phyloP scores from a whole-genome alignment of 1,284 basidiomycete genomes.

The Moesziomyces globuligerus region DNA sequence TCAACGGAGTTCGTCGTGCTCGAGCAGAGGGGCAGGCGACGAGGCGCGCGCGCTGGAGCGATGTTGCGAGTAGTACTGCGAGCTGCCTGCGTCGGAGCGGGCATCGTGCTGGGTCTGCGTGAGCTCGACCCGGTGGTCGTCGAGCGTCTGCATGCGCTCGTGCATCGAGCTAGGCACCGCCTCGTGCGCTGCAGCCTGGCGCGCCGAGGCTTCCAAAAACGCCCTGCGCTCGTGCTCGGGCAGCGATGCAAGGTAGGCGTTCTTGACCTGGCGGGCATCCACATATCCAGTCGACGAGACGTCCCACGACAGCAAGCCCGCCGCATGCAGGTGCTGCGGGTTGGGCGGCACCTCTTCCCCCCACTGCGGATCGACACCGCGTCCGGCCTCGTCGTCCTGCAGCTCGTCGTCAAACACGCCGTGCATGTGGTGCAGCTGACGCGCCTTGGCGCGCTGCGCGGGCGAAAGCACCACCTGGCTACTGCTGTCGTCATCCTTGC shows the following conservation, averaged over 20 bases:
- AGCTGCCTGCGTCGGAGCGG: constrained; percentile 18
- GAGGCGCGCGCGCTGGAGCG: constrained; percentile 20
- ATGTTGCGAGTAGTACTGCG: constrained; percentile 16
- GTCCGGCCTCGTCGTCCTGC: constrained; percentile 38
- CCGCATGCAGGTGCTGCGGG: constrained; percentile 20
- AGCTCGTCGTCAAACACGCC: constrained; percentile 53
- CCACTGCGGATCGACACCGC: constrained; percentile 31
- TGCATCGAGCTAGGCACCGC: constrained; percentile 12
- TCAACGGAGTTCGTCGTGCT: constrained; percentile 28
- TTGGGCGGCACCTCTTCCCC: constrained; percentile 34
- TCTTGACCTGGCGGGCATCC: constrained; percentile 50
- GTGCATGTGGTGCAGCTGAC: constrained; percentile 51
- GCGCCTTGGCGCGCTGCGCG: constrained; percentile 49
- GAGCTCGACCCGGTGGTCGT: constrained; percentile 20
- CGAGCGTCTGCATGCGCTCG: constrained; percentile 12
- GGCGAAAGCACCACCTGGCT: constrained; percentile 43
- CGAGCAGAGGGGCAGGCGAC: constrained; percentile 26
- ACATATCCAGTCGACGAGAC: constrained; percentile 47
- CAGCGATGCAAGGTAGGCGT: constrained; percentile 45
- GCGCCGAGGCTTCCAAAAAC: constrained; percentile 29
- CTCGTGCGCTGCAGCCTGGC: too few relatives aligned
- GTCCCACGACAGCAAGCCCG: constrained; percentile 42
- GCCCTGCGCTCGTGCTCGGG: constrained; percentile 35
- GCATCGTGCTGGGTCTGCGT: constrained; percentile 17
- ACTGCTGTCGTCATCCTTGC: constrained; percentile 48